Evolutionary conservation across 129 eudicot genomes (phyloP).

Genomic region (Daucus carota): DH1_v3.0 NC_030381.2:3791001-3791500

Average conservation of each 20-base stretch:
- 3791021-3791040: conserved; percentile 17
- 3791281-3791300: conserved; percentile 67
- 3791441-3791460: conserved; percentile 75
- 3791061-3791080: conserved; percentile 20
- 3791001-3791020: neutral
- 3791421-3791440: conserved; percentile 82
- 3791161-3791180: conserved; percentile 25
- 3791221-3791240: conserved; percentile 69
- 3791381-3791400: conserved; percentile 82
- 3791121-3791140: conserved; percentile 1
- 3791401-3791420: conserved; percentile 76
- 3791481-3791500: conserved; percentile 19
- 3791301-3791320: conserved; percentile 51
- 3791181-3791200: conserved; percentile 20
- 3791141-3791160: conserved; percentile 60
- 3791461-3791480: conserved; percentile 57
- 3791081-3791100: neutral
- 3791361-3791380: conserved; percentile 62
- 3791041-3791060: conserved; percentile 31
- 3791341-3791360: conserved; percentile 42
- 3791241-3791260: conserved; percentile 46
- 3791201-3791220: conserved; percentile 66
- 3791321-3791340: conserved; percentile 69
- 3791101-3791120: no score
- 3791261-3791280: conserved; percentile 75